Base-by-base conservation (phyloP, 441 rosid species). In the Manihot esculenta region DNA sequence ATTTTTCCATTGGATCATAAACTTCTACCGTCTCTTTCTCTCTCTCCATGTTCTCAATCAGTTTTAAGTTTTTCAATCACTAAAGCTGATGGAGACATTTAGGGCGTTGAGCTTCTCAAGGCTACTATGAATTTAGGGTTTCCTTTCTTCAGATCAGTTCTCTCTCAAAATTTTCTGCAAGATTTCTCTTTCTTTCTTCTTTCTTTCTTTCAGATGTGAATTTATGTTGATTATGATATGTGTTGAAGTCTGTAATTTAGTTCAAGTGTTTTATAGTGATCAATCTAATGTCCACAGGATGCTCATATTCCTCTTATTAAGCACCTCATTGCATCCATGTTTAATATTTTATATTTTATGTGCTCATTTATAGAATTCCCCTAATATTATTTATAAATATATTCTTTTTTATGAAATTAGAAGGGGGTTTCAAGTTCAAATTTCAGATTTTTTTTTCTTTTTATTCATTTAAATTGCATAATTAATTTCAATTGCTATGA, bases 1-100 rank as follows among this genome's bases (percentile, higher is more conserved):
- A 51, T 49, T 54, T 76, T 71, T 74, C 86, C 84, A 30, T 23
- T 62, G 83, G 86, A 79, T 86, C 78, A 60, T 76, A 53, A 26
- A 20, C 53, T n/a, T 73, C 62, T 54, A 42, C 55, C 49, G 11
- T 53, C 38, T 51, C 15, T 63, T 18, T 47, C n/a, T 61, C 62
- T 73, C 64, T 59, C 21, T 42, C 5, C 14, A 13, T 7, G 54
- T 10, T 68, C 68, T 70, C 64, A 26, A 65, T 78, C 72, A 78
- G n/a, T 38, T 33, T 38, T 33, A n/a, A 48, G 12, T 1, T 10
- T 67, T 74, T 70, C 64, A 35, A 65, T 78, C 72, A 76, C 15
- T 38, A 24, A 23, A 48, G 8, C 3, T 42, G 66, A 63, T 64
- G 49, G 63, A 60, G 68, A 60, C 66, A 64, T 78, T 66, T 77